phyloP scores from a whole-genome alignment of 108 stramenopile genomes.

The Pseudonitzschia delicatissima region DNA sequence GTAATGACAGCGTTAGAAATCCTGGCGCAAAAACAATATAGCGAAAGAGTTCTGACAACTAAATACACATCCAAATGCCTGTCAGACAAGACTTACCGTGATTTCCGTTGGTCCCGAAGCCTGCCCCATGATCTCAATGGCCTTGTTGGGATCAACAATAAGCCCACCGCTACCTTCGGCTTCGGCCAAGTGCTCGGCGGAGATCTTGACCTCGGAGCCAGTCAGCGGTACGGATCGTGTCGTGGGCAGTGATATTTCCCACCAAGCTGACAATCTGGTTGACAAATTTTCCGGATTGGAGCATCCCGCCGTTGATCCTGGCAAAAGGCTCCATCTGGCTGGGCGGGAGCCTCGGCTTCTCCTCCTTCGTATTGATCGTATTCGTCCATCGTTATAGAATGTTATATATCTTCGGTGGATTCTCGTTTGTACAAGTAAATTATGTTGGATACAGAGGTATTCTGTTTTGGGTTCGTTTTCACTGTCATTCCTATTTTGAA shows the following conservation, averaged over 20 bases:
- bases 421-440: too few relatives aligned
- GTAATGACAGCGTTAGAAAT: neutral
- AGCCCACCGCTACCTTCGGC: neutral
- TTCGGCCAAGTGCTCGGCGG: slow-evolving; percentile 9
- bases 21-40: neutral
- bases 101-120: slow-evolving; percentile 24
- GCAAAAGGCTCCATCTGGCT: slow-evolving; percentile 55
- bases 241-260: slow-evolving; percentile 26
- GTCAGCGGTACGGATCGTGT: slow-evolving; percentile 39
- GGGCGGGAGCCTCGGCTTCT: neutral
- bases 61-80: neutral
- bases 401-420: too few relatives aligned
- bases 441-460: too few relatives aligned
- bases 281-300: slow-evolving; percentile 47
- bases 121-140: slow-evolving; percentile 40
- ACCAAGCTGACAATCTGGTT: slow-evolving; percentile 42
- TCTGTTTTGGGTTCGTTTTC: too few relatives aligned
- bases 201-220: slow-evolving; percentile 26
- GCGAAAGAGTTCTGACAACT: neutral
- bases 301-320: slow-evolving; percentile 58
- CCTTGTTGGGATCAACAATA: slow-evolving; percentile 21
- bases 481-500: too few relatives aligned
- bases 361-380: neutral
- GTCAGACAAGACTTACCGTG: slow-evolving; percentile 20
- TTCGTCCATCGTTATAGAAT: slow-evolving; percentile 5